Conservation (phyloP, 2,329 filamentous ascomycete species). For the Diplocarpon mali region DNA sequence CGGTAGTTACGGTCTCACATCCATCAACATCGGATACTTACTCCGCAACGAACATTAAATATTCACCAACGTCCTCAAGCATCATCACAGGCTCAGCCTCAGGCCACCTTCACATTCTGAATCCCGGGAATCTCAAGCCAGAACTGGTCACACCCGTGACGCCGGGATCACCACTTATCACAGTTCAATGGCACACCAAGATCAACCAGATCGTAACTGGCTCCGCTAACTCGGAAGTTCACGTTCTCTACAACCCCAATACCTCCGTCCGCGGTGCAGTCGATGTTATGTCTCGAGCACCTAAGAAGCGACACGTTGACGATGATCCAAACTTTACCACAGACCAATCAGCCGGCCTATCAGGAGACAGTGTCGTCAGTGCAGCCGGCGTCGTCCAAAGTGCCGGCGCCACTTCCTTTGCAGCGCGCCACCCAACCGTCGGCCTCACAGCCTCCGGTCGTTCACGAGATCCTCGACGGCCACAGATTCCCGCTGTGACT, state of each 20-base stretch:
- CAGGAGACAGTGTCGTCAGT: slow-evolving; percentile 69
- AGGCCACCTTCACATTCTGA: slow-evolving; percentile 84
- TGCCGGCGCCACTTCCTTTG: slow-evolving; percentile 33
- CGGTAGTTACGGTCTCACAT: slow-evolving; percentile 70
- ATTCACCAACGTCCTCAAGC: slow-evolving; percentile 72
- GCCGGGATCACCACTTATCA: slow-evolving; percentile 68
- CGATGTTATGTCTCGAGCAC: slow-evolving; percentile 82
- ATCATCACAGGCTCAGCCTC: slow-evolving; percentile 82
- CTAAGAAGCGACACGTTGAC: slow-evolving; percentile 91
- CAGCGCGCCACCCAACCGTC: slow-evolving; percentile 54
- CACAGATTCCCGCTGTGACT: slow-evolving; percentile 74
- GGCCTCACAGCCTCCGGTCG: slow-evolving; percentile 71
- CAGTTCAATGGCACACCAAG: slow-evolving; percentile 83
- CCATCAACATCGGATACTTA: slow-evolving; percentile 75
- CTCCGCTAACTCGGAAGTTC: slow-evolving; percentile 81
- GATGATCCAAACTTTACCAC: slow-evolving; percentile 83
- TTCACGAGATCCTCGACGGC: slow-evolving; percentile 68
- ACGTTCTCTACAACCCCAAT: slow-evolving; percentile 82
- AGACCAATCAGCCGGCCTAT: slow-evolving; percentile 70
- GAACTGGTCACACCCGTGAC: slow-evolving; percentile 87
- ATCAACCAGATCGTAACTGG: slow-evolving; percentile 95
- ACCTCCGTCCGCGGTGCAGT: slow-evolving; percentile 73
- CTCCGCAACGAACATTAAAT: slow-evolving; percentile 76
- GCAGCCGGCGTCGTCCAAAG: slow-evolving; percentile 52
- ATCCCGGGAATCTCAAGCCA: slow-evolving; percentile 76